Base-by-base conservation (phyloP, 352 stramenopile species). In the Phytophthora gonapodyides region DNA sequence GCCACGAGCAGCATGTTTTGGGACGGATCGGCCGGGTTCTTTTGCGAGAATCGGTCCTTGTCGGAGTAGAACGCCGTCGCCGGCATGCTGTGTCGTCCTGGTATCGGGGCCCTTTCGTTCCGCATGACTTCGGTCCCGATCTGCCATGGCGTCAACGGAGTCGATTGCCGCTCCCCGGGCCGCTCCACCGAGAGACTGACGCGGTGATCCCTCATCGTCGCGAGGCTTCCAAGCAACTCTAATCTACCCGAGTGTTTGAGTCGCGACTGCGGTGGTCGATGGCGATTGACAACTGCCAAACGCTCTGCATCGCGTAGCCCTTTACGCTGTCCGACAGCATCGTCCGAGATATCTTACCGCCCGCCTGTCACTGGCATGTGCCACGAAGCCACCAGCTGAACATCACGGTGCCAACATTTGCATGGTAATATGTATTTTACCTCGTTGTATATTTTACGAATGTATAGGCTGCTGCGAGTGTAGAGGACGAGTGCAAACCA, bases 41-140 rank as follows among this genome's bases (percentile, higher is more conserved):
- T 60, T 5, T 55, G 50, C 17, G 45, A 27, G 42, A 67, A 56
- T 50, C 48, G 53, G 53, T 71, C 54, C 46, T 75, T 75, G 44
- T 73, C 41, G 24, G 66, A 67, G 40, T 57, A 75, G 45, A 68
- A 71, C 11, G 54, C 55, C 24, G 71, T 81, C 44, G 27, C 58
- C 2, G 51, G 65, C 48, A 62, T 38, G 41, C 37, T 54, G 42
- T 59, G 21, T 16, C 47, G 31, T 16, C 44, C 44, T 12, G 21
- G 6, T 15, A 33, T 16, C 33, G 46, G 36, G 34, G 41, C 33
- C 30, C 44, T 40, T 8, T 68, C 58, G 13, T 69, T 36, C 19
- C 61, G 54, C n/a, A 48, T 42, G 13, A 67, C 33, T 42, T 71
- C 61, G 10, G 51, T 68, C 17, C 24, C 57, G 15, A 71, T 64